phyloP scores from a whole-genome alignment of 352 stramenopile genomes.

The Phytophthora sojae region DNA sequence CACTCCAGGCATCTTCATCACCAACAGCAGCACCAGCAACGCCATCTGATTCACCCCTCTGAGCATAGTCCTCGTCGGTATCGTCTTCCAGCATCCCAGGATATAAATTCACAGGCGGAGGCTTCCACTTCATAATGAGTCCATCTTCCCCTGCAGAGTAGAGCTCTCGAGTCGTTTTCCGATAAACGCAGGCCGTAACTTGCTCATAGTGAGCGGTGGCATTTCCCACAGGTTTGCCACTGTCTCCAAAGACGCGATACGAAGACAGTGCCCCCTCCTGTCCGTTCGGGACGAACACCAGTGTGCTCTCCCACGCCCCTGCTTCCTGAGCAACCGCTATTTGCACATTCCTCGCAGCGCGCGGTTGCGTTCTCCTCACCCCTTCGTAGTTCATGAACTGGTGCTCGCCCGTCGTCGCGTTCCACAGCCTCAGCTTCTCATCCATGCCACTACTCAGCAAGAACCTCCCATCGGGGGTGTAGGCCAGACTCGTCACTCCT shows the following conservation, averaged over 20 bases:
- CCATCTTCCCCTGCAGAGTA: constrained; percentile 71
- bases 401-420: constrained; percentile 62
- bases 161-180: constrained; percentile 56
- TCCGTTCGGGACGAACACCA: constrained; percentile 75
- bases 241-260: constrained; percentile 61
- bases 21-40: constrained; percentile 20
- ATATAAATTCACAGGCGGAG: constrained; percentile 40
- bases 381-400: constrained; percentile 78
- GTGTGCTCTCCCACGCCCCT: constrained; percentile 50
- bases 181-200: constrained; percentile 69
- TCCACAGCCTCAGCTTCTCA: constrained; percentile 72
- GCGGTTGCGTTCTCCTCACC: constrained; percentile 36
- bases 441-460: constrained; percentile 70
- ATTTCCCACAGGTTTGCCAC: constrained; percentile 37
- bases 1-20: constrained; percentile 65
- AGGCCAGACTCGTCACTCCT: constrained; percentile 68
- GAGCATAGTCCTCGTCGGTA: neutral
- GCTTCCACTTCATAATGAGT: constrained; percentile 78
- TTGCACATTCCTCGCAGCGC: constrained; percentile 52
- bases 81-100: constrained; percentile 18
- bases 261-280: constrained; percentile 52
- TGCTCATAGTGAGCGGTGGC: constrained; percentile 70
- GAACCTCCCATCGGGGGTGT: constrained; percentile 71
- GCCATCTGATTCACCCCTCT: constrained; percentile 6
- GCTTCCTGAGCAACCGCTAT: constrained; percentile 72